These are phyloP conservation scores for Penicillium verrucosum DNA, from an alignment of 2,329 filamentous ascomycete genomes.

Conservation along the genomic window DNA sequence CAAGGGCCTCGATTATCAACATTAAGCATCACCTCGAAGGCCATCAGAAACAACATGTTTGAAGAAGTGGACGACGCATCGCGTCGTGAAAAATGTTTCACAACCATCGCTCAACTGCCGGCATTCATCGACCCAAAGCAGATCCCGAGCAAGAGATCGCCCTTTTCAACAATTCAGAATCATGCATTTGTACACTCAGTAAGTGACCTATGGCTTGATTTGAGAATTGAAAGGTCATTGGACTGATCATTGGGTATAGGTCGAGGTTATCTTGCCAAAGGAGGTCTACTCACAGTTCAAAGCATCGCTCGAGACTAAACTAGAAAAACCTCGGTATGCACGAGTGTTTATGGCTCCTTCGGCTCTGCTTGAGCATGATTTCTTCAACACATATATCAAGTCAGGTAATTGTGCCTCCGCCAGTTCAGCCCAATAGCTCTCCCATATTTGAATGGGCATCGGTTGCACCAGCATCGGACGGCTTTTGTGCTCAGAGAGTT, in stretches of 20 bases:
- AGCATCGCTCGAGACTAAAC: constrained; percentile 49
- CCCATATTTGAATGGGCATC: not conserved
- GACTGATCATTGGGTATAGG: constrained; percentile 40
- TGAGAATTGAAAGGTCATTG: not conserved
- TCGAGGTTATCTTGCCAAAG: constrained; percentile 68
- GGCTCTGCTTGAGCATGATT: constrained; percentile 68
- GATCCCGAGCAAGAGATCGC: constrained; percentile 68
- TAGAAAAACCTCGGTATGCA: constrained; percentile 54
- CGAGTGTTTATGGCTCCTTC: constrained; percentile 69
- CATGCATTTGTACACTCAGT: constrained; percentile 70
- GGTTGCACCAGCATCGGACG: not conserved
- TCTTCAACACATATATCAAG: constrained; percentile 84
- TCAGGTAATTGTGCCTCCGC: constrained; percentile 52
- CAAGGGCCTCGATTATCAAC: not conserved
- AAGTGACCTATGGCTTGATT: constrained; percentile 8
- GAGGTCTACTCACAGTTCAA: constrained; percentile 57
- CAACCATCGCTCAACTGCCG: constrained; percentile 65
- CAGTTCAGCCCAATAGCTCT: not conserved
- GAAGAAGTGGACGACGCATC: constrained; percentile 41
- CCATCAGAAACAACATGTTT: constrained; percentile 37
- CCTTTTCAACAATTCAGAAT: constrained; percentile 66
- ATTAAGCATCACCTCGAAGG: not conserved
- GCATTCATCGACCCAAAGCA: constrained; percentile 68
- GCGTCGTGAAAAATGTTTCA: constrained; percentile 62
- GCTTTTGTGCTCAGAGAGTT: not conserved